A percentile compares a stretch with the other conserved stretches of the same genome.
Conservation (phyloP, 345 rosid genomes). For the Corchorus capsularis region DNA sequence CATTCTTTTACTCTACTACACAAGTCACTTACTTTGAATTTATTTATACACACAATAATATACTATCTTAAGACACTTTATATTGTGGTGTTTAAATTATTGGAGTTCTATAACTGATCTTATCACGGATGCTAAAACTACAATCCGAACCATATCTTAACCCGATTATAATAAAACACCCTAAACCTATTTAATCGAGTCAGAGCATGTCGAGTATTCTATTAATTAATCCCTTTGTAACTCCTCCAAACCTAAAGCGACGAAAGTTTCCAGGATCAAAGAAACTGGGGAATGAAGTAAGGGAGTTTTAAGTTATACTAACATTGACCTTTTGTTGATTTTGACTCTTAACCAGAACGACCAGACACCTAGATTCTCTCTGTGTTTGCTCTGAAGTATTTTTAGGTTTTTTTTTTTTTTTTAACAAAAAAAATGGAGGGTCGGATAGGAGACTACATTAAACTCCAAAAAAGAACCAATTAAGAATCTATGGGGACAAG, state of each 20-base stretch:
- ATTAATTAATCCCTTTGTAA: not conserved
- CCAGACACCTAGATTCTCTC: not conserved
- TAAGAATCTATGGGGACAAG: not conserved
- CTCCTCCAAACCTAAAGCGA: not conserved
- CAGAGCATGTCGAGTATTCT: not conserved
- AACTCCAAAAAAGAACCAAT: not conserved
- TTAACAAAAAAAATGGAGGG: too few relatives aligned
- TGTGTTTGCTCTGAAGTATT: not conserved
- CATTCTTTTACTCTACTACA: not conserved
- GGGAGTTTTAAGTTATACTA: too few relatives aligned
- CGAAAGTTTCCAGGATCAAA: not conserved
- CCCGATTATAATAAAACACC: too few relatives aligned
- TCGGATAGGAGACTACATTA: not conserved
- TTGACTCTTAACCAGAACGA: not conserved
- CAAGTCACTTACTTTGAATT: too few relatives aligned
- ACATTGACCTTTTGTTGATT: not conserved
- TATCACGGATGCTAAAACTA: too few relatives aligned
- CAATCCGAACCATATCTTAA: too few relatives aligned
- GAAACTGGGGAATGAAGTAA: not conserved
- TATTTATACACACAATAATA: too few relatives aligned
- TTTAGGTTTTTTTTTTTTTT: too few relatives aligned
- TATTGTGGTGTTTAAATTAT: too few relatives aligned
- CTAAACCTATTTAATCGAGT: too few relatives aligned
- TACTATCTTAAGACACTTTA: too few relatives aligned
- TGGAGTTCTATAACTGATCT: too few relatives aligned